Base-by-base conservation (phyloP, 202 grass and related monocot genomes). In the Setaria italica region DNA sequence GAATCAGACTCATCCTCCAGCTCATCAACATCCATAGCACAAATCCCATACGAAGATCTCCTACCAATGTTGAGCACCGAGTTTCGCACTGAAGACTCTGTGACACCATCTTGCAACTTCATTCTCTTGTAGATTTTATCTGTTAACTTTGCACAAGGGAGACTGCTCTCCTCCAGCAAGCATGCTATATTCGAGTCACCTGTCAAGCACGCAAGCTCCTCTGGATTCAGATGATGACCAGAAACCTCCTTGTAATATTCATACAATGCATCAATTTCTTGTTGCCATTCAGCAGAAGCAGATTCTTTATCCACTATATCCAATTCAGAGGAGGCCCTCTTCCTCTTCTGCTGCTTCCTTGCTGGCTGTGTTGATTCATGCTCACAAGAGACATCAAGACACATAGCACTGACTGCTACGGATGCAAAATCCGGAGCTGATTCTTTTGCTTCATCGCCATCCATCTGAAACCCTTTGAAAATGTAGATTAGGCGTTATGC, bases 161-260 rank as follows among this genome's bases (percentile, higher is more conserved):
- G 87, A 76, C 17, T 76, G 72, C 85, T 94, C 74, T 94, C 89
- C 74, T 94, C 92, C 78, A 94, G 76, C 64, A 94, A 86, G 54
- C 67, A 85, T 58, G 89, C 89, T 62, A 90, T 83, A 43, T 90
- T 37, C 15, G 78, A 83, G 68, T 90, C 82, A 15, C 30, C 83
- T 0, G 67, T 79, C 20, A 19, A 46, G 41, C 21, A 80, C 0
- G 19, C 47, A 11, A 43, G 41, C 57, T 92, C 84, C 66, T 87
- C 78, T 20, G 74, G 62, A 62, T 83, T 74, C 29, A 83, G 68
- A 0, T 33, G 42, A 62, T 51, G 72, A 56, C 84, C 81, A 25
- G 87, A 92, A 88, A 94, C 70, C 74, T 90, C 79, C 21, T 75
- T 88, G 47, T 88, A 89, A 76, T 80, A 94, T 41, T 80, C 82